Conservation (phyloP, 495 filamentous ascomycete genomes). For the Aspergillus homomorphus region DNA sequence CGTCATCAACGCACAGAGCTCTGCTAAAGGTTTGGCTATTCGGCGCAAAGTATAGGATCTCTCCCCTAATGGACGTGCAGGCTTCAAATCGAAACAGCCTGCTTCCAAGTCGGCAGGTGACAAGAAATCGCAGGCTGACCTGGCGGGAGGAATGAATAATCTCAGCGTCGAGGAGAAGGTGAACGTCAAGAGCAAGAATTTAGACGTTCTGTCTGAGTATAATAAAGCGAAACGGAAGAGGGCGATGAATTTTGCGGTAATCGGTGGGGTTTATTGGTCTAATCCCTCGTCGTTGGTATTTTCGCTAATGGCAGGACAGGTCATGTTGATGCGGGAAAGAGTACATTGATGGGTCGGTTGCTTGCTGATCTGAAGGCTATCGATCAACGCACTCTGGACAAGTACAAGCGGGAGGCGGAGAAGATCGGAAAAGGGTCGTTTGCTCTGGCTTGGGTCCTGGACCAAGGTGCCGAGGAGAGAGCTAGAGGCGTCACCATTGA, state of each 20-base stretch:
- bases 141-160: conserved; percentile 51
- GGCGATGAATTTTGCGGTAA: conserved; percentile 90
- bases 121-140: conserved; percentile 40
- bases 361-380: conserved; percentile 85
- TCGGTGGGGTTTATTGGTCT: conserved; percentile 63
- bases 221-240: conserved; percentile 72
- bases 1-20: conserved; percentile 76
- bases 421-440: conserved; percentile 94
- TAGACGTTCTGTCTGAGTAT: conserved; percentile 82
- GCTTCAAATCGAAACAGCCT: conserved; percentile 48
- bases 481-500: conserved; percentile 93
- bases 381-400: conserved; percentile 81
- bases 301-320: conserved; percentile 44
- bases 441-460: conserved; percentile 92
- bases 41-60: conserved; percentile 40
- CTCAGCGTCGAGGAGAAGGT: conserved; percentile 67
- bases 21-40: conserved; percentile 73
- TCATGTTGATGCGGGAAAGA: conserved; percentile 97
- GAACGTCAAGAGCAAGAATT: conserved; percentile 76
- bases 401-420: conserved; percentile 82
- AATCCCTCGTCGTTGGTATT: neutral
- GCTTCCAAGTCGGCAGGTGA: conserved; percentile 37
- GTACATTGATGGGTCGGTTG: conserved; percentile 94
- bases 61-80: conserved; percentile 43
- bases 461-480: conserved; percentile 85